These are phyloP conservation scores for Drechslera avenae DNA, from an alignment of 2,329 filamentous ascomycete genomes.

Conservation along the genomic window DNA sequence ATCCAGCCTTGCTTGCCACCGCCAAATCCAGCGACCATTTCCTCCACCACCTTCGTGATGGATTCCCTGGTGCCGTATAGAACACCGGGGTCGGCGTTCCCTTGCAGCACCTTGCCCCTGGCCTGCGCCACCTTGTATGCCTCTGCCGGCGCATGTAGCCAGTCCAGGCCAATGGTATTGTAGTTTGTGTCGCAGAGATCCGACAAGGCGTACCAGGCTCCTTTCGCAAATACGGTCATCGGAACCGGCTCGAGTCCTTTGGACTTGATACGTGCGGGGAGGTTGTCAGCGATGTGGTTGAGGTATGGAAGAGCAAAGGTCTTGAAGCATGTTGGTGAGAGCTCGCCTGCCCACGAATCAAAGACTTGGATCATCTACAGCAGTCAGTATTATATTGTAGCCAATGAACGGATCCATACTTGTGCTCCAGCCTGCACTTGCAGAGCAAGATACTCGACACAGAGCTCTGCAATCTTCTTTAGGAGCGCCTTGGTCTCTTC, in stretches of 20 bases:
- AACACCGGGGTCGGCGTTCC: slow-evolving; percentile 93
- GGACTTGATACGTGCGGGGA: slow-evolving; percentile 75
- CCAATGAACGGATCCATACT: slow-evolving; percentile 50
- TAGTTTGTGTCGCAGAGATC: slow-evolving; percentile 87
- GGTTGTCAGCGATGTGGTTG: slow-evolving; percentile 77
- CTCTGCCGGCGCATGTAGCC: slow-evolving; percentile 86
- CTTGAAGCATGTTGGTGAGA: slow-evolving; percentile 82
- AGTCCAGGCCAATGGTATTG: slow-evolving; percentile 92
- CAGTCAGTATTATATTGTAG: slow-evolving; percentile 18
- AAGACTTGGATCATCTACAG: slow-evolving; percentile 87
- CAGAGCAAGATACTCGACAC: slow-evolving; percentile 89
- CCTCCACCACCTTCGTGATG: slow-evolving; percentile 81
- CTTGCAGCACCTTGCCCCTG: slow-evolving; percentile 82
- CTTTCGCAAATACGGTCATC: slow-evolving; percentile 98
- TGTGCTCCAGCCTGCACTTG: slow-evolving; percentile 95
- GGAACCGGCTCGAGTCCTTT: slow-evolving; percentile 80
- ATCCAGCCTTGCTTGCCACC: slow-evolving; percentile 93
- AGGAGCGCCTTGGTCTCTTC: slow-evolving; percentile 79
- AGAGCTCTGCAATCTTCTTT: slow-evolving; percentile 90
- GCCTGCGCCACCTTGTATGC: slow-evolving; percentile 74
- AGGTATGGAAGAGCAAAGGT: slow-evolving; percentile 87
- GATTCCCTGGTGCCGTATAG: slow-evolving; percentile 82
- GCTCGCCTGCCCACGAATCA: slow-evolving; percentile 96
- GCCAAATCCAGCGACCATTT: slow-evolving; percentile 85
- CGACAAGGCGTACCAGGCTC: slow-evolving; percentile 93